Evolutionary conservation across 768 basidiomycete genomes (phyloP).

Genomic region (Tricholoma hemisulphureum): DNA sequence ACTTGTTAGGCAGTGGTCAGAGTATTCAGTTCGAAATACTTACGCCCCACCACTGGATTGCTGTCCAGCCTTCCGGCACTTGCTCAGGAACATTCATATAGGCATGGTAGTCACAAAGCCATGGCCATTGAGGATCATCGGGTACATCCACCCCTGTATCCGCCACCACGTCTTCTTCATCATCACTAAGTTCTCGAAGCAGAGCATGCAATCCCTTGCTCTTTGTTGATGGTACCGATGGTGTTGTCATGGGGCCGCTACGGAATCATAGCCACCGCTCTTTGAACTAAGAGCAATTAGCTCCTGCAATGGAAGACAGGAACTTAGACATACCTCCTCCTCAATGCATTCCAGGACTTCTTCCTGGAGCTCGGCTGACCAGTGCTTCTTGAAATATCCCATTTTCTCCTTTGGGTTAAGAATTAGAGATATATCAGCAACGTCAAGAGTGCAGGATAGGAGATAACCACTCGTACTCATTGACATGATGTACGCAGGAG

Average conservation of each 20-base stretch:
- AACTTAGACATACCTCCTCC: neutral
- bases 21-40: constrained; percentile 26
- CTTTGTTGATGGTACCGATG: neutral
- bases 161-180: neutral
- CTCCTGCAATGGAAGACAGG: neutral
- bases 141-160: neutral
- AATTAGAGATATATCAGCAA: constrained; percentile 11
- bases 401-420: constrained; percentile 24
- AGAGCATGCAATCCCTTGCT: neutral
- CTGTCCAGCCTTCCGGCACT: constrained; percentile 11
- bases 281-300: neutral
- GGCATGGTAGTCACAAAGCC: constrained; percentile 19
- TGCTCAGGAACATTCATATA: constrained; percentile 18
- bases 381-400: constrained; percentile 25
- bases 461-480: constrained; percentile 23
- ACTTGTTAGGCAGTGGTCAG: neutral
- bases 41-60: constrained; percentile 37
- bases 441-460: neutral
- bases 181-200: neutral
- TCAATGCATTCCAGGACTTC: constrained; percentile 6
- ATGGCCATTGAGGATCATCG: constrained; percentile 6
- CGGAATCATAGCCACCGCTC: neutral
- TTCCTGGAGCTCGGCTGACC: constrained; percentile 18
- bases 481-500: constrained; percentile 25
- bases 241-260: neutral